Percentiles rank a stretch among this genome's conserved stretches.
phyloP scores from a whole-genome alignment of 306 rosid species.

The Cyamopsis tetragonoloba region DNA sequence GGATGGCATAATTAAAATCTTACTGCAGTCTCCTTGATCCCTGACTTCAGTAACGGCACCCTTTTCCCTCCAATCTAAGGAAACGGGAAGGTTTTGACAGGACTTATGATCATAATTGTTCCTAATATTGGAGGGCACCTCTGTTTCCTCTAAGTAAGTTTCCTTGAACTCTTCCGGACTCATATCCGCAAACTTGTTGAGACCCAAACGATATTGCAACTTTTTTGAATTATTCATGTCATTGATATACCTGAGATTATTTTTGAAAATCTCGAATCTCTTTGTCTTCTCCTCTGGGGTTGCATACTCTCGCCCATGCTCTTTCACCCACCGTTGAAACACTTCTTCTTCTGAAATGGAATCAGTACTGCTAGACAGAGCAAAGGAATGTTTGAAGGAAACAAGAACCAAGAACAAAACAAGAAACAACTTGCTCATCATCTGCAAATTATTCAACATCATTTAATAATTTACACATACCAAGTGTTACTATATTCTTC shows the following conservation, averaged over 20 bases:
- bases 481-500: not conserved
- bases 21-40: slow-evolving; percentile 58
- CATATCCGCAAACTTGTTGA: slow-evolving; percentile 59
- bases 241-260: slow-evolving; percentile 41
- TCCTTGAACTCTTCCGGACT: slow-evolving; percentile 52
- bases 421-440: slow-evolving; percentile 18
- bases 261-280: slow-evolving; percentile 43
- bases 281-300: slow-evolving; percentile 36
- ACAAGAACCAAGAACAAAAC: slow-evolving; percentile 2
- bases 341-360: slow-evolving; percentile 47
- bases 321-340: slow-evolving; percentile 47
- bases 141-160: slow-evolving; percentile 21
- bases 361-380: slow-evolving; percentile 27
- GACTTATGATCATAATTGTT: slow-evolving; percentile 9
- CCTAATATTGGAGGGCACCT: slow-evolving; percentile 16
- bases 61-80: slow-evolving; percentile 56
- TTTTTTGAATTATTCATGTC: slow-evolving; percentile 44
- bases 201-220: slow-evolving; percentile 36
- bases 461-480: not conserved
- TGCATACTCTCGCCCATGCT: slow-evolving; percentile 45
- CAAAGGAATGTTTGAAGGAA: slow-evolving; percentile 24
- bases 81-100: slow-evolving; percentile 42
- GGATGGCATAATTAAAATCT: slow-evolving; percentile 18
- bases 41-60: slow-evolving; percentile 56
- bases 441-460: slow-evolving; percentile 37